Conservation (phyloP, 2,329 filamentous ascomycete genomes). For the Pestalotiopsis fici region DNA sequence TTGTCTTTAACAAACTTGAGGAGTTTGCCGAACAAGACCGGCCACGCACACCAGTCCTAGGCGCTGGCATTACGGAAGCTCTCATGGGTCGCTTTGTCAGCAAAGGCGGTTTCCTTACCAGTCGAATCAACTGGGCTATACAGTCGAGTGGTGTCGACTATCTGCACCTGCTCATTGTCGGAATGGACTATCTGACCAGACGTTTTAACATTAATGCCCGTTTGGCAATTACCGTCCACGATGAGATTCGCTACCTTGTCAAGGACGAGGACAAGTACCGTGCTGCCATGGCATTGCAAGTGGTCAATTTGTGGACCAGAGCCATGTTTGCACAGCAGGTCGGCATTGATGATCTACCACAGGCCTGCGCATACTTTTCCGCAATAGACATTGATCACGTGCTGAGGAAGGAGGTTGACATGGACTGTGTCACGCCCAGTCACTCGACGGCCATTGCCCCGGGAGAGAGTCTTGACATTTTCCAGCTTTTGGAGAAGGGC, state of each 20-base stretch:
- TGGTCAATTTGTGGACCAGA: slow-evolving; percentile 94
- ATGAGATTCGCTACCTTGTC: slow-evolving; percentile 94
- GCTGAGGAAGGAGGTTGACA: slow-evolving; percentile 95
- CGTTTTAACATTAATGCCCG: slow-evolving; percentile 85
- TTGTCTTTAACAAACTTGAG: slow-evolving; percentile 97
- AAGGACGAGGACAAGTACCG: slow-evolving; percentile 84
- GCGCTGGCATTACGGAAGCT: slow-evolving; percentile 94
- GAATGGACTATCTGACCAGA: slow-evolving; percentile 90
- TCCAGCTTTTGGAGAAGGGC: slow-evolving; percentile 74
- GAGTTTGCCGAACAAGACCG: slow-evolving; percentile 95
- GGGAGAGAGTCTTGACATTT: slow-evolving; percentile 86
- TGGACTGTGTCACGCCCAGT: slow-evolving; percentile 93
- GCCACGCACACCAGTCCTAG: slow-evolving; percentile 87
- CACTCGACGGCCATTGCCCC: slow-evolving; percentile 76
- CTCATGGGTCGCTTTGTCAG: slow-evolving; percentile 85
- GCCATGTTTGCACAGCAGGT: slow-evolving; percentile 98
- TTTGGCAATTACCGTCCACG: slow-evolving; percentile 91
- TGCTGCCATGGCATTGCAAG: slow-evolving; percentile 87
- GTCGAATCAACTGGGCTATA: slow-evolving; percentile 98
- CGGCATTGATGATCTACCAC: slow-evolving; percentile 91
- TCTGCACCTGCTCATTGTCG: slow-evolving; percentile 86
- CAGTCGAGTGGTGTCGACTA: slow-evolving; percentile 98
- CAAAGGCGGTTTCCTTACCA: slow-evolving; percentile 91
- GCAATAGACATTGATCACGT: slow-evolving; percentile 95
- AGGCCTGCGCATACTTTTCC: slow-evolving; percentile 93